A percentile compares a stretch with the other conserved stretches of the same genome.
Evolutionary conservation across 2,329 filamentous ascomycete genomes (phyloP).

Genomic region (Fusarium albidum): DNA sequence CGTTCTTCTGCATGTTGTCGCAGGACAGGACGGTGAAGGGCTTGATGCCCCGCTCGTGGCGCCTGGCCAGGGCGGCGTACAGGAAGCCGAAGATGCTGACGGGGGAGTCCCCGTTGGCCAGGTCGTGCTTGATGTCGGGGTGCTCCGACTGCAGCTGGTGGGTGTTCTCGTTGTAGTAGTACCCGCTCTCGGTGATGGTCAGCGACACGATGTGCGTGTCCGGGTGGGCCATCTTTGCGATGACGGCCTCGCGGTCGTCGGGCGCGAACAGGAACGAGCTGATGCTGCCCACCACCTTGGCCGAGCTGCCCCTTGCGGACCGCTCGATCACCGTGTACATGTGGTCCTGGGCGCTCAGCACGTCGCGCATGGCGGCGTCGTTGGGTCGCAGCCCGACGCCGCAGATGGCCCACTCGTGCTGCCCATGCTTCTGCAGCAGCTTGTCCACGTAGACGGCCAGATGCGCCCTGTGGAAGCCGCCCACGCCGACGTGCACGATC

Average conservation of each 20-base stretch:
- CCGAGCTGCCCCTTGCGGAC: constrained; percentile 57
- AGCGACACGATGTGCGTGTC: constrained; percentile 63
- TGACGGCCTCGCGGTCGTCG: constrained; percentile 59
- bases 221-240: constrained; percentile 62
- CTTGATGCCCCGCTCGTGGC: constrained; percentile 54
- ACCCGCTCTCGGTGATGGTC: constrained; percentile 64
- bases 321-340: constrained; percentile 64
- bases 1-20: constrained; percentile 67
- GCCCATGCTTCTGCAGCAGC: constrained; percentile 55
- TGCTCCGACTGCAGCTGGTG: constrained; percentile 58
- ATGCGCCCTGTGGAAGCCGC: constrained; percentile 63
- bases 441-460: constrained; percentile 60
- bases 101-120: constrained; percentile 53
- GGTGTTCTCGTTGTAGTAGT: constrained; percentile 67
- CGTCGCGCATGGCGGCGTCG: constrained; percentile 60
- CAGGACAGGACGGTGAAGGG: constrained; percentile 64
- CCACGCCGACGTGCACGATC: constrained; percentile 62
- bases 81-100: constrained; percentile 61
- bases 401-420: constrained; percentile 59
- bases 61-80: constrained; percentile 58
- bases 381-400: constrained; percentile 60
- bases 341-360: constrained; percentile 56
- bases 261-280: constrained; percentile 61
- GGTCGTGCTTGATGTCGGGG: constrained; percentile 58
- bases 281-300: constrained; percentile 60